A percentile compares a stretch with the other conserved stretches of the same genome.
These are phyloP conservation scores for Pinus tabuliformis DNA, from an alignment of 75 land plant species.

Conservation along the genomic window DNA sequence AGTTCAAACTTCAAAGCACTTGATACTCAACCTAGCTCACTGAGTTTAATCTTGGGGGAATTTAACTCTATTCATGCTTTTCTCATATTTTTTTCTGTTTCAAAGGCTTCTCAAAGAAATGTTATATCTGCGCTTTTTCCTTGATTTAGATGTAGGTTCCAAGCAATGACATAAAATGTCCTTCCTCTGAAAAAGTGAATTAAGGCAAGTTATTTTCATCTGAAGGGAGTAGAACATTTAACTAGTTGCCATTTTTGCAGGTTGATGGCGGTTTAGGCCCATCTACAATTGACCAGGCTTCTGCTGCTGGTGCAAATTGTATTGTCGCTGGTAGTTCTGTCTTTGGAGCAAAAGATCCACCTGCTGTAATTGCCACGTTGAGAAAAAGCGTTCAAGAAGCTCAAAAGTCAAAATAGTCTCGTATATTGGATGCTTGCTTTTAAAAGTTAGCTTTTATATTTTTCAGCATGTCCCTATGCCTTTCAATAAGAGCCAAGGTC, in stretches of 20 bases:
- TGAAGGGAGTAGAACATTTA: not conserved
- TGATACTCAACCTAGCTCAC: no score
- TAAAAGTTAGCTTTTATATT: not conserved
- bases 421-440: not conserved
- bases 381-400: constrained; percentile 57
- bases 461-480: not conserved
- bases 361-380: constrained; percentile 57
- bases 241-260: constrained; percentile 27
- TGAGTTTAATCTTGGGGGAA: no score
- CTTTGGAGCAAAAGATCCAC: constrained; percentile 83
- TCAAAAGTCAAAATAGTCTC: not conserved
- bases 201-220: not conserved
- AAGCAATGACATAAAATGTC: not conserved
- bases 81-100: not conserved
- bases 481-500: not conserved
- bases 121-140: not conserved
- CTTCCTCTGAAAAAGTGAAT: not conserved
- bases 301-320: constrained; percentile 93
- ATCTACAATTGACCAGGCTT: constrained; percentile 84
- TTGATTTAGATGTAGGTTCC: not conserved
- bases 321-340: constrained; percentile 96
- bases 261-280: constrained; percentile 99
- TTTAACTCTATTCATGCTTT: not conserved
- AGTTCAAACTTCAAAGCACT: no score
- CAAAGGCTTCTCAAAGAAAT: not conserved